phyloP scores from a whole-genome alignment of 1,284 basidiomycete genomes.

The Leccinum colubrinum region DNA sequence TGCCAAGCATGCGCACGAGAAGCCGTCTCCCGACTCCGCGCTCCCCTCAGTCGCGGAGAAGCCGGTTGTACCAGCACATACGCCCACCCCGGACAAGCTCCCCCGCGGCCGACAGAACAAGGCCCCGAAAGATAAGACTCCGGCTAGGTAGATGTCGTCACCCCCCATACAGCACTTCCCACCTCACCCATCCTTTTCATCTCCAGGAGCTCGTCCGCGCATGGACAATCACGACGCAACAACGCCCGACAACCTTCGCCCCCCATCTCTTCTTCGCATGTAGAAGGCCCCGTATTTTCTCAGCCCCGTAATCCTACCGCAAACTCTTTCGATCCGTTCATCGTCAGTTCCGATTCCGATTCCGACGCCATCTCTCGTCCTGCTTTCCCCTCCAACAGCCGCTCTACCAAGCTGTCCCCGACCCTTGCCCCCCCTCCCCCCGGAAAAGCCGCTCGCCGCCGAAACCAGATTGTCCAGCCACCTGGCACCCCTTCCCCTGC shows the following conservation, averaged over 20 bases:
- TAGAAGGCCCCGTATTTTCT: constrained; percentile 44
- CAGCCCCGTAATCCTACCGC: constrained; percentile 32
- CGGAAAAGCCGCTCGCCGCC: constrained; percentile 55
- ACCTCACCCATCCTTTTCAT: constrained; percentile 9
- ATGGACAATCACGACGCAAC: constrained; percentile 48
- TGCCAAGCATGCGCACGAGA: constrained; percentile 18
- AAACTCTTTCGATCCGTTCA: constrained; percentile 59
- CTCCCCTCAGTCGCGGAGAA: constrained; percentile 20
- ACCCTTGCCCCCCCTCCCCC: constrained; percentile 45
- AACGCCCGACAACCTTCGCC: constrained; percentile 58
- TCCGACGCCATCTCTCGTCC: constrained; percentile 28
- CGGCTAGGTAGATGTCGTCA: constrained; percentile 27
- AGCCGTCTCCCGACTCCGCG: constrained; percentile 11
- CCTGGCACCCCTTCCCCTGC: constrained; percentile 29
- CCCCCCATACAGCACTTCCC: not conserved
- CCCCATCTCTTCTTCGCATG: constrained; percentile 56
- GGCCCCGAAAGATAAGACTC: constrained; percentile 32
- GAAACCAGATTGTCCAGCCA: constrained; percentile 28
- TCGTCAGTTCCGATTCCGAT: constrained; percentile 42
- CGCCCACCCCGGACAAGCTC: constrained; percentile 22
- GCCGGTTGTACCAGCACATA: constrained; percentile 13
- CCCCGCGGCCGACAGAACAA: constrained; percentile 29
- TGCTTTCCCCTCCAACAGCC: constrained; percentile 23
- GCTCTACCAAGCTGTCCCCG: constrained; percentile 35
- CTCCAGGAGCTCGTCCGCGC: constrained; percentile 47